Evolutionary conservation across 495 filamentous ascomycete genomes (phyloP).

Genomic region (Podospora conica): DNA sequence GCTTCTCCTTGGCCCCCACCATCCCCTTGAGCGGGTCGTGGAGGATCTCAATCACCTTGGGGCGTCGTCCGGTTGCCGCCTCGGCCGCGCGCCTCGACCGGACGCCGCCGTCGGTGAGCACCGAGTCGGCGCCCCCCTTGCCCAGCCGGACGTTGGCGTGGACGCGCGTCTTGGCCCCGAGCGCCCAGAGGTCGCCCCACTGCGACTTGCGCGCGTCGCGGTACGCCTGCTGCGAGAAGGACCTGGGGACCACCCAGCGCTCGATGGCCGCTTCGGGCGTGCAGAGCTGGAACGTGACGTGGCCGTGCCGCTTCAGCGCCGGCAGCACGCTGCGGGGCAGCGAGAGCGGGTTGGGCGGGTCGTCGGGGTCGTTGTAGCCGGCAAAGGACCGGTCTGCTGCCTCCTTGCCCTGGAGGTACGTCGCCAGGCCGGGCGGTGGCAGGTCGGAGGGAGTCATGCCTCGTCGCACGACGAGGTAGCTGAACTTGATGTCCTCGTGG

Average conservation of each 20-base stretch:
- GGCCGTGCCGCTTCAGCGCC: conserved; percentile 78
- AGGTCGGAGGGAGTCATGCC: conserved; percentile 38
- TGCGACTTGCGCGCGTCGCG: conserved; percentile 81
- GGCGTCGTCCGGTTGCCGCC: conserved; percentile 22
- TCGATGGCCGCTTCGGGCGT: conserved; percentile 83
- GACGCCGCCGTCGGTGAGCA: conserved; percentile 35
- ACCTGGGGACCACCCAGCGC: conserved; percentile 85
- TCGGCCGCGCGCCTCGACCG: conserved; percentile 27
- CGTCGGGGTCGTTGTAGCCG: conserved; percentile 33
- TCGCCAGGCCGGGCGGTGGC: conserved; percentile 28
- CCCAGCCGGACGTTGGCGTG: conserved; percentile 56
- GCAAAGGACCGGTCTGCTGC: conserved; percentile 32
- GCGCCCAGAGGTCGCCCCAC: conserved; percentile 95
- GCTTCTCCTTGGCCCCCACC: conserved; percentile 27
- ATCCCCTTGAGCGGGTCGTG: conserved; percentile 29
- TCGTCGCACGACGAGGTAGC: conserved; percentile 80
- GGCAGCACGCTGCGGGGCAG: conserved; percentile 73
- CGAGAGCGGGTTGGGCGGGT: conserved; percentile 51
- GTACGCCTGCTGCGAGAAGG: conserved; percentile 72
- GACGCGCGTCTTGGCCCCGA: conserved; percentile 84
- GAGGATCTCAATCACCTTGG: conserved; percentile 31
- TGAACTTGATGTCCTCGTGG: conserved; percentile 85
- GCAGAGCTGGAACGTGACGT: conserved; percentile 86
- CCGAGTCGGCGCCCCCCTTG: conserved; percentile 22
- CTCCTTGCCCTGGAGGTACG: conserved; percentile 20